Conservation (phyloP, 169 alveolate genomes). For the Plasmodium billcollinsi region DNA sequence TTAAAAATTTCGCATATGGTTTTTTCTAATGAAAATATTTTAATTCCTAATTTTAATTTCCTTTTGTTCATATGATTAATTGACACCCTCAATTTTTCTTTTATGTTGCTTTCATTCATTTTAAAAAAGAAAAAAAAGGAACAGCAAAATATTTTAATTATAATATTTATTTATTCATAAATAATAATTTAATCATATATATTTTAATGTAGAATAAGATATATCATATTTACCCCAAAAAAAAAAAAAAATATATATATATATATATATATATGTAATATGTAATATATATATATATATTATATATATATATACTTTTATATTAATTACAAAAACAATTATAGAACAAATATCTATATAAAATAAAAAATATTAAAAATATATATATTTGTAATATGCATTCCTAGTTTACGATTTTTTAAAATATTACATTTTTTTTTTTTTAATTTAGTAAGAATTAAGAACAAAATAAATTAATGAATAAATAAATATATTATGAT, state of each 20-base stretch:
- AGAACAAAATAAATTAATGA: no score
- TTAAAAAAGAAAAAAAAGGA: background rate
- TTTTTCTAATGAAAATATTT: constrained; percentile 48
- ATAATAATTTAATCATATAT: background rate
- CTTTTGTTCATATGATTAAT: constrained; percentile 53
- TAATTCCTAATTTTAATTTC: constrained; percentile 41
- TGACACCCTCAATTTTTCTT: constrained; percentile 37
- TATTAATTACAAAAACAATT: background rate
- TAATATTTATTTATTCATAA: no score
- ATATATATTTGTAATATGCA: no score
- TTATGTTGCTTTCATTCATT: constrained; percentile 60
- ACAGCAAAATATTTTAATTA: no score
- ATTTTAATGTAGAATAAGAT: background rate
- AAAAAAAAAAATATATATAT: background rate
- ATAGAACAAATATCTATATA: background rate
- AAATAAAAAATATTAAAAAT: no score
- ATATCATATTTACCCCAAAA: background rate
- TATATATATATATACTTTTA: background rate
- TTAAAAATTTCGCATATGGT: constrained; percentile 55
- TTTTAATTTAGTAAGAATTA: no score
- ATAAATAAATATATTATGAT: no score
- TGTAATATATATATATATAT: background rate
- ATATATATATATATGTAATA: background rate
- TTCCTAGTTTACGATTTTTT: no score
- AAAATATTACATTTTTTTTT: no score